A percentile compares a stretch with the other conserved stretches of the same genome.
Evolutionary conservation across 495 filamentous ascomycete genomes (phyloP).

Genomic region (Hypoxylon rickii): DNA sequence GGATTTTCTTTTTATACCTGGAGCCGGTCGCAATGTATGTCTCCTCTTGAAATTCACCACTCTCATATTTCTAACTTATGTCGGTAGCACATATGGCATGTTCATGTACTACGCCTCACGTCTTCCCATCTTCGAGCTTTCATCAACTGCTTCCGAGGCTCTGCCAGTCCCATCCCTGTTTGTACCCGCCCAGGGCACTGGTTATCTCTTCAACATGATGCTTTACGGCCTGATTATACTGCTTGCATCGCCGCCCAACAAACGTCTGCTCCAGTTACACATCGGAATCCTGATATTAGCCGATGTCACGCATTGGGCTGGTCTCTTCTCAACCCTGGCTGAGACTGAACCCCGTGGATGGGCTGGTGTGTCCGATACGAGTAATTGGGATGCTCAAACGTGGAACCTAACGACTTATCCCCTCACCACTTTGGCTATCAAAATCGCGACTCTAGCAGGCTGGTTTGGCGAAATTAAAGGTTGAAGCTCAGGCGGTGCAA

Average conservation of each 20-base stretch:
- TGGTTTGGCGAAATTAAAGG: constrained; percentile 27
- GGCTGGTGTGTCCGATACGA: constrained; percentile 23
- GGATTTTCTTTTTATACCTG: constrained; percentile 33
- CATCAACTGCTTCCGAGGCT: constrained; percentile 5
- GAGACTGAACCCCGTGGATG: constrained; percentile 25
- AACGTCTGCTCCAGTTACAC: constrained; percentile 23
- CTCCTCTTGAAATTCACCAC: not conserved
- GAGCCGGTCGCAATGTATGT: constrained; percentile 26
- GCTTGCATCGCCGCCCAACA: constrained; percentile 27
- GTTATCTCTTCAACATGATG: constrained; percentile 39
- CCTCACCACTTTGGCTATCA: constrained; percentile 14
- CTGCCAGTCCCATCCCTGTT: constrained; percentile 15
- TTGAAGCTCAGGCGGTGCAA: not conserved
- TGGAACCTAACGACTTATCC: constrained; percentile 26
- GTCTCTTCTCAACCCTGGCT: constrained; percentile 27
- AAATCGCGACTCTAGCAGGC: constrained; percentile 25
- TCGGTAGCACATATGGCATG: constrained; percentile 32
- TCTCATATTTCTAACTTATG: constrained; percentile 4
- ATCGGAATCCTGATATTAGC: constrained; percentile 21
- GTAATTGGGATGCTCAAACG: constrained; percentile 10
- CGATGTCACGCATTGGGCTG: constrained; percentile 32
- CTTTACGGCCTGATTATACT: constrained; percentile 48
- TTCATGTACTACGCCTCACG: constrained; percentile 13
- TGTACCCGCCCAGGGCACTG: constrained; percentile 7
- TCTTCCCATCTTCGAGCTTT: constrained; percentile 16